Evolutionary conservation across 805 yeast genomes (phyloP).

Genomic region (Myxozyma melibiosi): DNA sequence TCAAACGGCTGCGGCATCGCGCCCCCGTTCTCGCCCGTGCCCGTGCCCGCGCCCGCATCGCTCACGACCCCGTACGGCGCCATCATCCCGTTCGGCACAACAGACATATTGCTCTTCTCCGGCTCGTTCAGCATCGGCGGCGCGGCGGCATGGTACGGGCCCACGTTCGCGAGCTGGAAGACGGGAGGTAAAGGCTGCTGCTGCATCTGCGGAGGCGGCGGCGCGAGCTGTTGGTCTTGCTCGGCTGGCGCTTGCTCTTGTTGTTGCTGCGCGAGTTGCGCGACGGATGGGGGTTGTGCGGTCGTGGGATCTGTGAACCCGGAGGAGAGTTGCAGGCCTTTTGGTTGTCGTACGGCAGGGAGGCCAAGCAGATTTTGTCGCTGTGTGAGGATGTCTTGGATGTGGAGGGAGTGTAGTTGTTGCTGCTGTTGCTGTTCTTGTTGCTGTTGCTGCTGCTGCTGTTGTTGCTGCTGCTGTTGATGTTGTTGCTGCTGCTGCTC

Average conservation of each 20-base stretch:
- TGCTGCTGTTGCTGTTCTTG: not conserved
- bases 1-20: slow-evolving; percentile 13
- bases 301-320: not conserved
- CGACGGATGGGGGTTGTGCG: no score
- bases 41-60: not conserved
- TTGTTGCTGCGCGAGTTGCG: no score
- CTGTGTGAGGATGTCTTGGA: slow-evolving; percentile 1
- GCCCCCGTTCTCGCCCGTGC: slow-evolving; percentile 6
- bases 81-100: not conserved
- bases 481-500: slow-evolving; percentile 9
- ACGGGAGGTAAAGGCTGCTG: slow-evolving; percentile 14
- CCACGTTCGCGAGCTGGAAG: slow-evolving; percentile 11
- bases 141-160: slow-evolving; percentile 6
- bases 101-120: not conserved
- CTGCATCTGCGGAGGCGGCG: not conserved
- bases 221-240: not conserved
- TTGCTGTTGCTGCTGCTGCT: not conserved
- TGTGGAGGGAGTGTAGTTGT: not conserved
- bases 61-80: not conserved
- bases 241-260: no score
- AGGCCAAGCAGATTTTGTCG: not conserved
- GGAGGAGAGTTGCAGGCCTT: not conserved
- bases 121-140: not conserved
- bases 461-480: not conserved
- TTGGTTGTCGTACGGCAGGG: not conserved